Evolutionary conservation across 768 basidiomycete species (phyloP).

Genomic region (Wakefieldia striispora): DNA sequence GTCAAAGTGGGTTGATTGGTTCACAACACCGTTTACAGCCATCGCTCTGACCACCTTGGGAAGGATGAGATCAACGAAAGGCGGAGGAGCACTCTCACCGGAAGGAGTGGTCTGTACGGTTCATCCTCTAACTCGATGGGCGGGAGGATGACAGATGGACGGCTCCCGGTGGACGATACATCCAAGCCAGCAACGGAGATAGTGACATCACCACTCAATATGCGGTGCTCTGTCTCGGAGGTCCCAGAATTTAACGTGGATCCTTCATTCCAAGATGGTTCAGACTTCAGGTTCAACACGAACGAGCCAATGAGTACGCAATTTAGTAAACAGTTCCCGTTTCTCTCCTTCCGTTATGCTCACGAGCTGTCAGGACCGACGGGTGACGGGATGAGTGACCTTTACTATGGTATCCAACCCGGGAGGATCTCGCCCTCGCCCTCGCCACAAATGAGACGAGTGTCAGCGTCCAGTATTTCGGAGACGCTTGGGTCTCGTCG

Average conservation of each 20-base stretch:
- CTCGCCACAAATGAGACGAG: not conserved
- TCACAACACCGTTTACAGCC: not conserved
- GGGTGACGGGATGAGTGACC: not conserved
- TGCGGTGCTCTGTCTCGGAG: not conserved
- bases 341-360: not conserved
- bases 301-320: not conserved
- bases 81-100: not conserved
- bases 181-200: not conserved
- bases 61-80: constrained; percentile 6
- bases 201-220: not conserved
- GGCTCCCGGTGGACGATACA: not conserved
- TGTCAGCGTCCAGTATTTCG: not conserved
- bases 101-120: not conserved
- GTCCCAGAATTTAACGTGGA: not conserved
- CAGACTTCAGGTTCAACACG: not conserved
- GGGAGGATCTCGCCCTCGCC: constrained; percentile 3
- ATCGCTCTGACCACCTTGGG: not conserved
- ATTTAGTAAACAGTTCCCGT: not conserved
- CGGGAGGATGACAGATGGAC: no score
- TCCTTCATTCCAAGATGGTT: no score
- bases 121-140: not conserved
- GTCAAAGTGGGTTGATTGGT: constrained; percentile 1
- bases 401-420: not conserved
- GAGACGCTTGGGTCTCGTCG: not conserved
- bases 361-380: constrained; percentile 1